phyloP scores from a whole-genome alignment of 768 basidiomycete genomes.

The Hygrocybe punicea region DNA sequence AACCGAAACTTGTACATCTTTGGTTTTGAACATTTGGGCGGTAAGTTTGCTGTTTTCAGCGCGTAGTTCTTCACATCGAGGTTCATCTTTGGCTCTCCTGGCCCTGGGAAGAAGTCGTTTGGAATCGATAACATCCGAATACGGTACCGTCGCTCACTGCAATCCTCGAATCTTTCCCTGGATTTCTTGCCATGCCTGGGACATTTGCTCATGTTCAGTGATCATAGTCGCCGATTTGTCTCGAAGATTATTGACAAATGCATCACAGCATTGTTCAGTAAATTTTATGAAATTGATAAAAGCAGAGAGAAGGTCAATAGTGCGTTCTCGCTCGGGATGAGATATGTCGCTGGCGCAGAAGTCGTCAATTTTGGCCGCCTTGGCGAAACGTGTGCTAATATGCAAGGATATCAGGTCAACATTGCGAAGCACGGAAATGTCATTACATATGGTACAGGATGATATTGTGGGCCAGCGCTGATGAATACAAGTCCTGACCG shows the following conservation, averaged over 20 bases:
- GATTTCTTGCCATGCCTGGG: conserved; percentile 46
- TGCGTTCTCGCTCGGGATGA: conserved; percentile 70
- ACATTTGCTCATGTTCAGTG: conserved; percentile 58
- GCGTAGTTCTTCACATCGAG: conserved; percentile 57
- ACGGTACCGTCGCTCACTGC: conserved; percentile 44
- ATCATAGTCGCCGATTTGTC: conserved; percentile 55
- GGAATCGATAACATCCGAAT: neutral
- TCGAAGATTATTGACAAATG: conserved; percentile 59
- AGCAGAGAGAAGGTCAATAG: conserved; percentile 72
- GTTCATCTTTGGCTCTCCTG: conserved; percentile 66
- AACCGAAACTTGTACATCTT: conserved; percentile 56
- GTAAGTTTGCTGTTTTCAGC: conserved; percentile 60
- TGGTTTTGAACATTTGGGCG: conserved; percentile 64
- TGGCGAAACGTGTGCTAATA: conserved; percentile 62
- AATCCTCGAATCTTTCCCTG: conserved; percentile 52
- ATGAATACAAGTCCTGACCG: conserved; percentile 60
- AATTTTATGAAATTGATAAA: conserved; percentile 95
- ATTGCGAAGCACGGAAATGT: neutral
- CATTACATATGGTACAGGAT: conserved; percentile 68
- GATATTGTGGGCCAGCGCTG: conserved; percentile 58
- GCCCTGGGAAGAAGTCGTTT: conserved; percentile 38
- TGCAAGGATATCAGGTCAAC: conserved; percentile 3
- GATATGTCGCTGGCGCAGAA: conserved; percentile 74
- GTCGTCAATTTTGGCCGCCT: conserved; percentile 68
- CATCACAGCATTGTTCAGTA: conserved; percentile 64